phyloP scores from a whole-genome alignment of 1,139 yeast genomes.

The Zygosaccharomyces pseudobailii region DNA sequence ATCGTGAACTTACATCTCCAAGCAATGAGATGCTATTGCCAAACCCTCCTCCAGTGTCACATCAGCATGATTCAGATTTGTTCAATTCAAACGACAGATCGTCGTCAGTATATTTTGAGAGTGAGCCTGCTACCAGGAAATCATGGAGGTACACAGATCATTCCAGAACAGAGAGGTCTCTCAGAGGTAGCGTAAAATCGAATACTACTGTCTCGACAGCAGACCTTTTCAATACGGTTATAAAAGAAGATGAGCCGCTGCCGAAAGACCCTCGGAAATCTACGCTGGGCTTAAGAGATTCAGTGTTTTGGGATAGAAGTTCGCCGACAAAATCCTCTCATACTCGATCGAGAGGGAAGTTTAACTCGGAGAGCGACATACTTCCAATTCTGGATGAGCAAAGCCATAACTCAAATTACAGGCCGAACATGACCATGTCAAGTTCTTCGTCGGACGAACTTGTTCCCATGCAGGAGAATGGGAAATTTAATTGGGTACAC shows the following conservation, averaged over 20 bases:
- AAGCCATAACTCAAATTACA: slow-evolving; percentile 7
- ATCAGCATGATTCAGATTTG: slow-evolving; percentile 14
- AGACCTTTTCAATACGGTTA: slow-evolving; percentile 72
- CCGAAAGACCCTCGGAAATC: slow-evolving; percentile 41
- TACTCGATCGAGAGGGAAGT: slow-evolving; percentile 3
- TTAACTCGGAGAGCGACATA: slow-evolving; percentile 4
- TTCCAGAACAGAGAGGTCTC: slow-evolving; percentile 31
- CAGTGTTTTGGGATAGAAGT: slow-evolving; percentile 32
- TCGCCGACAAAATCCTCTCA: slow-evolving; percentile 7
- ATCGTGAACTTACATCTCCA: slow-evolving; percentile 32
- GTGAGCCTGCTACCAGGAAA: slow-evolving; percentile 39
- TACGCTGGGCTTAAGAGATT: slow-evolving; percentile 40
- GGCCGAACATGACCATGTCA: slow-evolving; percentile 9
- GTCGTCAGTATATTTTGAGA: slow-evolving; percentile 30
- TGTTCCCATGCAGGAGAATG: slow-evolving; percentile 28
- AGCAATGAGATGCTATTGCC: slow-evolving; percentile 32
- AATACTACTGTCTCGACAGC: slow-evolving; percentile 83
- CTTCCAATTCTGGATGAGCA: slow-evolving; percentile 9
- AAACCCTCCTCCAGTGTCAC: slow-evolving; percentile 9
- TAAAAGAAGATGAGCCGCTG: slow-evolving; percentile 55
- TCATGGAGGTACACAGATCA: slow-evolving; percentile 71
- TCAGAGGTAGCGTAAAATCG: slow-evolving; percentile 61
- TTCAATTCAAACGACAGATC: slow-evolving; percentile 27
- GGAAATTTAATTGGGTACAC: slow-evolving; percentile 27
- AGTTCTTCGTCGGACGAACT: slow-evolving; percentile 28